Conservation (phyloP, 75 land plant species). For the Isoetes taiwanensis region DNA sequence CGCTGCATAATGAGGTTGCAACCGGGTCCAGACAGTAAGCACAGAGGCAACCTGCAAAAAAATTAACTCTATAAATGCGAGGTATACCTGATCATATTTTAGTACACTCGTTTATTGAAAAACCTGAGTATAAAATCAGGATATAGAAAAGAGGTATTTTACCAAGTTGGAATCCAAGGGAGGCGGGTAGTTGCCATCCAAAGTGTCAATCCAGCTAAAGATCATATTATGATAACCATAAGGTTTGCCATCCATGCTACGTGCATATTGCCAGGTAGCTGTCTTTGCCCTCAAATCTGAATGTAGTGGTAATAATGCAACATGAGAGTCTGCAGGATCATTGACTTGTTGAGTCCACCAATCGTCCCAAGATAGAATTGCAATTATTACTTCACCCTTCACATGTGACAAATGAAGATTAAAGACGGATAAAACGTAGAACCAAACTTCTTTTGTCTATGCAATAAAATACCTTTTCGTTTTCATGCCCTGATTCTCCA, state of each 20-base stretch:
- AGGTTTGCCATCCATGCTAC: slow-evolving; percentile 61
- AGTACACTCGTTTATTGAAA: too few species aligned
- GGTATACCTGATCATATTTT: too few species aligned
- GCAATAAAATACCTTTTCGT: too few species aligned
- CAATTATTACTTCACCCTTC: slow-evolving; percentile 90
- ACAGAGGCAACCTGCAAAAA: slow-evolving; percentile 61
- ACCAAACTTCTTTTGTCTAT: too few species aligned
- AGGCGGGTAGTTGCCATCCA: slow-evolving; percentile 72
- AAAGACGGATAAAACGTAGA: too few species aligned
- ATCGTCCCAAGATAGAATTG: slow-evolving; percentile 80
- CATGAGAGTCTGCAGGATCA: slow-evolving; percentile 79
- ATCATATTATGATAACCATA: slow-evolving; percentile 98
- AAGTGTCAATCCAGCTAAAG: slow-evolving; percentile 96
- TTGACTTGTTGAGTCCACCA: slow-evolving; percentile 83
- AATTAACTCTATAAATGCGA: too few species aligned
- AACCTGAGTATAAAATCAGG: too few species aligned
- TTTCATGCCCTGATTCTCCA: too few species aligned
- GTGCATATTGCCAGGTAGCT: slow-evolving; percentile 92
- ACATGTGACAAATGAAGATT: too few species aligned
- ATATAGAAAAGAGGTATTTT: too few species aligned
- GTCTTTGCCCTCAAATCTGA: slow-evolving; percentile 70
- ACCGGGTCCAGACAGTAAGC: slow-evolving; percentile 72
- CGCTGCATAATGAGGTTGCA: slow-evolving; percentile 86
- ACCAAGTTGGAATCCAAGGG: slow-evolving; percentile 93
- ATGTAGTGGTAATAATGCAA: slow-evolving; percentile 79